phyloP scores from a whole-genome alignment of 805 yeast species.

The Pichia thaimueangensis region DNA sequence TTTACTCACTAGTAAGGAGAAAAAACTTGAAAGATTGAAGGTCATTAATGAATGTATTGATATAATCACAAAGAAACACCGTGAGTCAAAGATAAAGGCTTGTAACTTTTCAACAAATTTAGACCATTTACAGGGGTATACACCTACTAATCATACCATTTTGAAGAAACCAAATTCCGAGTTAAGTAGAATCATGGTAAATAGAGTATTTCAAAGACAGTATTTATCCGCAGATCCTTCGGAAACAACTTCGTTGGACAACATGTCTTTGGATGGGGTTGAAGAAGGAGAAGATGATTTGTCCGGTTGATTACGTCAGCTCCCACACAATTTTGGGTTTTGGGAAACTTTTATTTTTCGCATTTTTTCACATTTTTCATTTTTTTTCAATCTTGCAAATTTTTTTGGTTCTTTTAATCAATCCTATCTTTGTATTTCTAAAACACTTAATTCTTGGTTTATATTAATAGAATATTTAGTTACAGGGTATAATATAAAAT shows the following conservation, averaged over 20 bases:
- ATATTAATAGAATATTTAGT: no score
- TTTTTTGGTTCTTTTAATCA: no score
- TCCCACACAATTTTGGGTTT: no score
- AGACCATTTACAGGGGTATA: neutral
- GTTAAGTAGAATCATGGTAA: neutral
- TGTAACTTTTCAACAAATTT: neutral
- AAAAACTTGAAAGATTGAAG: conserved; percentile 3
- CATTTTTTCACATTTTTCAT: no score
- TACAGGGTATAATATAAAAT: no score
- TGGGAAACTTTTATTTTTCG: no score
- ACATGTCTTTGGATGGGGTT: conserved; percentile 7
- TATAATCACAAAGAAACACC: neutral
- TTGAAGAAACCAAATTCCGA: neutral
- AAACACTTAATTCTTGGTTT: no score
- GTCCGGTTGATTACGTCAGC: neutral
- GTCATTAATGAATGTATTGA: neutral
- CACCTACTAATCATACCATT: neutral
- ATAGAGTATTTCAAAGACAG: neutral
- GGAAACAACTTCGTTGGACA: conserved; percentile 10
- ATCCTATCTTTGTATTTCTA: no score
- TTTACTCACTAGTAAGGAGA: neutral
- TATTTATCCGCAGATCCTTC: neutral
- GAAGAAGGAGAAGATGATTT: conserved; percentile 6
- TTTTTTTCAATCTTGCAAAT: no score
- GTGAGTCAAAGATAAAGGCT: neutral